These are phyloP conservation scores for Suillus brevipes DNA, from an alignment of 768 basidiomycete genomes.

Conservation along the genomic window DNA sequence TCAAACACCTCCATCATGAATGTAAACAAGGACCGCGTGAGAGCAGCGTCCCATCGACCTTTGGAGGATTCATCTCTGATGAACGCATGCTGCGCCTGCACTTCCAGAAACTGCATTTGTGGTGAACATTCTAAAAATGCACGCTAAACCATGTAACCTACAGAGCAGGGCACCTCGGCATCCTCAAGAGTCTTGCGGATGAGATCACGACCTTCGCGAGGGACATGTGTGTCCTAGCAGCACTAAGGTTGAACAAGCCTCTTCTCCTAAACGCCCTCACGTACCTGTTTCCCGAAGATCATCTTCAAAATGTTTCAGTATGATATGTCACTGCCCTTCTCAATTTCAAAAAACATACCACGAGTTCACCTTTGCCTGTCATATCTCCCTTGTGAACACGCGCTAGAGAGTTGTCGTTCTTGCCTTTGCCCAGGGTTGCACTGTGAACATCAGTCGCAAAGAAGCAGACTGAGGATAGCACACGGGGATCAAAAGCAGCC, in stretches of 20 bases:
- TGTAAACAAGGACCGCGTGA: slow-evolving; percentile 75
- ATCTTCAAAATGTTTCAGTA: slow-evolving; percentile 47
- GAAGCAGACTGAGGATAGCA: slow-evolving; percentile 86
- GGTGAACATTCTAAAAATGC: slow-evolving; percentile 12
- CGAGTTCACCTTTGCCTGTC: slow-evolving; percentile 77
- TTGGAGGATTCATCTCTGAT: slow-evolving; percentile 91
- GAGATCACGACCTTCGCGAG: slow-evolving; percentile 80
- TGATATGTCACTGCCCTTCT: neutral
- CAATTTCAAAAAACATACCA: slow-evolving; percentile 47
- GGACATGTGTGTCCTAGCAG: slow-evolving; percentile 86
- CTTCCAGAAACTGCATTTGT: slow-evolving; percentile 76
- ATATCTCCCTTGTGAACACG: slow-evolving; percentile 76
- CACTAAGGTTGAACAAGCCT: neutral
- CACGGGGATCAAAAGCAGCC: slow-evolving; percentile 87
- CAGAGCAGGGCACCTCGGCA: slow-evolving; percentile 67
- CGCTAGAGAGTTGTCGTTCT: slow-evolving; percentile 77
- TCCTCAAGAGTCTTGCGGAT: slow-evolving; percentile 85
- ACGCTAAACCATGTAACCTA: slow-evolving; percentile 37
- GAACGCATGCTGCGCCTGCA: slow-evolving; percentile 97
- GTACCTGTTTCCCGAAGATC: slow-evolving; percentile 93
- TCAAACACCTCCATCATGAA: slow-evolving; percentile 96
- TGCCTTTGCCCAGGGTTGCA: slow-evolving; percentile 82
- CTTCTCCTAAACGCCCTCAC: slow-evolving; percentile 9
- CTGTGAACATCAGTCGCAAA: slow-evolving; percentile 94
- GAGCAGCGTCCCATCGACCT: slow-evolving; percentile 93